Evolutionary conservation across 352 stramenopile species (phyloP).

Genomic region (Phytophthora chlamydospora): DNA sequence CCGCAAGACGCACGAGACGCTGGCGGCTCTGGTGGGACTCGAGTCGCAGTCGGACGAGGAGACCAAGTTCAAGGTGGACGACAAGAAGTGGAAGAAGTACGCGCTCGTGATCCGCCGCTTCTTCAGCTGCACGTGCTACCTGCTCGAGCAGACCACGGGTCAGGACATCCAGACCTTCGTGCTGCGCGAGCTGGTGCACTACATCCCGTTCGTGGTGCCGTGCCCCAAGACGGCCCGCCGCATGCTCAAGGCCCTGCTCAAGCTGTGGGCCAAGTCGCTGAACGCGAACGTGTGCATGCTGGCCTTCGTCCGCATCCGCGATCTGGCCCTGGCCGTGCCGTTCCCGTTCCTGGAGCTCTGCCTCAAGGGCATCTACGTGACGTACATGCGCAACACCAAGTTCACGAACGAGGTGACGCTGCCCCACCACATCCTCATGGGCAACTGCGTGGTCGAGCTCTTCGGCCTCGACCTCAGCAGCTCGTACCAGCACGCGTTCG

Average conservation of each 20-base stretch:
- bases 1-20: slow-evolving; percentile 87
- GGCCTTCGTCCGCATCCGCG: slow-evolving; percentile 95
- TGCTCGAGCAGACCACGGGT: slow-evolving; percentile 89
- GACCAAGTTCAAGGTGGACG: slow-evolving; percentile 55
- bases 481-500: slow-evolving; percentile 99
- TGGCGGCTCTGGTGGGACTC: slow-evolving; percentile 81
- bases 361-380: slow-evolving; percentile 96
- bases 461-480: slow-evolving; percentile 96
- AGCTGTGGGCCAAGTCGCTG: slow-evolving; percentile 87
- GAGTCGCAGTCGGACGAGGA: slow-evolving; percentile 40
- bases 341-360: slow-evolving; percentile 97
- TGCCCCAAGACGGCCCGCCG: slow-evolving; percentile 70
- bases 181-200: slow-evolving; percentile 78
- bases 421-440: slow-evolving; percentile 91
- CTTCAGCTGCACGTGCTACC: slow-evolving; percentile 92
- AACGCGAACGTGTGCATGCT: slow-evolving; percentile 89
- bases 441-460: slow-evolving; percentile 98
- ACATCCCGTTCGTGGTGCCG: slow-evolving; percentile 73
- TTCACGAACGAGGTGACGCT: slow-evolving; percentile 91
- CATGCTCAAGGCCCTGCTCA: slow-evolving; percentile 85
- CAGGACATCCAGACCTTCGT: slow-evolving; percentile 86
- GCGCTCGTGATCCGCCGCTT: slow-evolving; percentile 91
- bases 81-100: slow-evolving; percentile 85
- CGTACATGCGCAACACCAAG: slow-evolving; percentile 96
- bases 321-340: slow-evolving; percentile 94